Percentiles rank a stretch among this genome's conserved stretches.
These are phyloP conservation scores for Rosellinia necatrix DNA, from an alignment of 2,329 filamentous ascomycete species.

Conservation along the genomic window DNA sequence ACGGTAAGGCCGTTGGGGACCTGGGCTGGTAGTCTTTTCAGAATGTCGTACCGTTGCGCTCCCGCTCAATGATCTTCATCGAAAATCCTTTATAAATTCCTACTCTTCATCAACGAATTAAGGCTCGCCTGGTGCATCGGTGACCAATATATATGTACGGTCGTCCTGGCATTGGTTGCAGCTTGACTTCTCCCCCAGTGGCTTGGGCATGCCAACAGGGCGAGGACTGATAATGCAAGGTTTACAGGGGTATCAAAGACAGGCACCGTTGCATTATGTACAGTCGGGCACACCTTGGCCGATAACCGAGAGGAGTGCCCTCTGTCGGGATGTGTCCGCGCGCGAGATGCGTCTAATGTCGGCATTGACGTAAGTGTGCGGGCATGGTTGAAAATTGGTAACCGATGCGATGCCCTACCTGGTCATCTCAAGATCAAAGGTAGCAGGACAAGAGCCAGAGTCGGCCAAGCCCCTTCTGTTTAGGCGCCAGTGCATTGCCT, in stretches of 20 bases:
- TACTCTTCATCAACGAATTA: background rate
- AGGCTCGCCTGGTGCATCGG: background rate
- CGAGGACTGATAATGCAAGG: constrained; percentile 9
- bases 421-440: constrained; percentile 16
- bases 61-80: too few relatives aligned
- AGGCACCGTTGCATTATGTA: background rate
- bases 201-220: background rate
- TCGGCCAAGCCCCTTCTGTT: constrained; percentile 9
- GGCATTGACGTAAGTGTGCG: constrained; percentile 13
- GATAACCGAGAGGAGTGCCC: constrained; percentile 18
- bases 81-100: background rate
- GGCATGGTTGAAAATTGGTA: constrained; percentile 18
- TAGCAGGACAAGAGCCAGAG: background rate
- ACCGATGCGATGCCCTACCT: constrained; percentile 8
- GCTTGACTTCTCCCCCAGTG: background rate
- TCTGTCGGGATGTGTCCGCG: background rate
- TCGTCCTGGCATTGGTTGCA: background rate
- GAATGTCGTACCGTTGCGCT: too few relatives aligned
- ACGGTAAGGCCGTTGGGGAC: too few relatives aligned
- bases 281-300: constrained; percentile 12
- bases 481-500: constrained; percentile 17
- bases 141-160: background rate
- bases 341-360: constrained; percentile 1
- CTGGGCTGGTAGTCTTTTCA: too few relatives aligned
- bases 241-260: constrained; percentile 1